Conservation (phyloP, 2,329 filamentous ascomycete genomes). For the Cladosporium sp. region DNA sequence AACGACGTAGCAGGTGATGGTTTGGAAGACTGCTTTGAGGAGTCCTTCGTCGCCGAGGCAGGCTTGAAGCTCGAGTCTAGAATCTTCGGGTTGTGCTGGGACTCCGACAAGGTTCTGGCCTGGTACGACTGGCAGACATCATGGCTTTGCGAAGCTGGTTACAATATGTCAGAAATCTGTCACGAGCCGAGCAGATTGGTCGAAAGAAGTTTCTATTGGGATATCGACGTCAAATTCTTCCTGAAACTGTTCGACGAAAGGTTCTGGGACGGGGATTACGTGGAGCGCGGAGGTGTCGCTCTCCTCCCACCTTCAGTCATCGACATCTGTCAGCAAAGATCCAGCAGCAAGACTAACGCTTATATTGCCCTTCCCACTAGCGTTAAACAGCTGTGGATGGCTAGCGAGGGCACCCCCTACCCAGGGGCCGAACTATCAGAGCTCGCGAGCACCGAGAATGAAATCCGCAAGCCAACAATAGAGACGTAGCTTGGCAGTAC, state of each 20-base stretch:
- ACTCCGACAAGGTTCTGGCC: neutral
- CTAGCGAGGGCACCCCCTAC: neutral
- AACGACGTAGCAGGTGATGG: neutral
- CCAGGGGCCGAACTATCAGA: neutral
- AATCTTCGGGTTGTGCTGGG: neutral
- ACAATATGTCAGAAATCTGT: neutral
- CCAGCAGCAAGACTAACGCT: neutral
- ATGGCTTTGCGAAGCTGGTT: neutral
- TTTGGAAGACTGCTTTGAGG: neutral
- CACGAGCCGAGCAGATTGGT: neutral
- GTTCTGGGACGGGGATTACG: neutral
- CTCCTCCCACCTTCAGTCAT: neutral
- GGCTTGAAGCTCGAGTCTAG: conserved; percentile 5
- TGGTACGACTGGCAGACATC: neutral
- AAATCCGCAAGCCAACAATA: neutral
- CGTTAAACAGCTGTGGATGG: neutral
- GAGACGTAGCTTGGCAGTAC: neutral
- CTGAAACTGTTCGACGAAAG: neutral
- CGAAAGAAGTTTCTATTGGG: neutral
- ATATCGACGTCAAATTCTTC: neutral
- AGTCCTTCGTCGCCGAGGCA: neutral
- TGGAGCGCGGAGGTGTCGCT: neutral
- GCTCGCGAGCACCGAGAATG: neutral
- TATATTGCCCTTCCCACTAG: neutral
- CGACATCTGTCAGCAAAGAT: neutral